phyloP scores from a whole-genome alignment of 2,329 filamentous ascomycete genomes.

The Exophiala aquamarina region DNA sequence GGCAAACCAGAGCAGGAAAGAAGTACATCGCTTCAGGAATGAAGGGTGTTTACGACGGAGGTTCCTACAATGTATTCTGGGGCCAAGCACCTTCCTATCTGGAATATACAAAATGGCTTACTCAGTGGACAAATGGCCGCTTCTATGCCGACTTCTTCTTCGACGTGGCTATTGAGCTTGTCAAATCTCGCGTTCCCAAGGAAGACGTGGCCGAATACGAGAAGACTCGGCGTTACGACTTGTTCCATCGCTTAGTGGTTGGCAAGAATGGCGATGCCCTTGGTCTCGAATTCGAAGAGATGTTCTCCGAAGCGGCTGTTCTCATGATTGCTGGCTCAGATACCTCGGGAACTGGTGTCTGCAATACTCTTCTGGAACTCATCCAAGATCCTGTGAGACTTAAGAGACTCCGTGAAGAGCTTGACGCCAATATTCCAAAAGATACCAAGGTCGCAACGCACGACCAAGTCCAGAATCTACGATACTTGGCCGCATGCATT shows the following conservation, averaged over 20 bases:
- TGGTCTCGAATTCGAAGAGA: slow-evolving; percentile 34
- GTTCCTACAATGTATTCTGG: no score
- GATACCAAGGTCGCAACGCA: slow-evolving; percentile 47
- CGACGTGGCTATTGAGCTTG: slow-evolving; percentile 33
- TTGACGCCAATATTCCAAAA: slow-evolving; percentile 35
- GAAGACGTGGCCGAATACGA: slow-evolving; percentile 46
- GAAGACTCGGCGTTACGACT: slow-evolving; percentile 56
- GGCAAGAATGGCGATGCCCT: slow-evolving; percentile 34
- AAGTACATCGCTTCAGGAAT: slow-evolving; percentile 3
- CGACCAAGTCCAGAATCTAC: slow-evolving; percentile 39
- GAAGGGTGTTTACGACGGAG: no score
- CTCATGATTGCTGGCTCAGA: slow-evolving; percentile 55
- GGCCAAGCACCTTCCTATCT: no score
- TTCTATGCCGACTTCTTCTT: background rate
- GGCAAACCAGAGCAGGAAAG: slow-evolving; percentile 29
- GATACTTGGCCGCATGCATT: slow-evolving; percentile 55
- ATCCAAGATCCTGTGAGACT: slow-evolving; percentile 38
- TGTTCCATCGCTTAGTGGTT: slow-evolving; percentile 38
- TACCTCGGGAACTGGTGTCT: slow-evolving; percentile 52
- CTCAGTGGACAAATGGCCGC: no score
- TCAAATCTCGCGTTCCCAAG: slow-evolving; percentile 34
- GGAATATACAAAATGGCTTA: no score
- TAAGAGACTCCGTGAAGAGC: slow-evolving; percentile 48
- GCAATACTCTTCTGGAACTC: slow-evolving; percentile 41
- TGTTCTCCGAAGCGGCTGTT: slow-evolving; percentile 39